Conservation (phyloP, 345 rosid species). For the Rubroshorea leprosula region DNA sequence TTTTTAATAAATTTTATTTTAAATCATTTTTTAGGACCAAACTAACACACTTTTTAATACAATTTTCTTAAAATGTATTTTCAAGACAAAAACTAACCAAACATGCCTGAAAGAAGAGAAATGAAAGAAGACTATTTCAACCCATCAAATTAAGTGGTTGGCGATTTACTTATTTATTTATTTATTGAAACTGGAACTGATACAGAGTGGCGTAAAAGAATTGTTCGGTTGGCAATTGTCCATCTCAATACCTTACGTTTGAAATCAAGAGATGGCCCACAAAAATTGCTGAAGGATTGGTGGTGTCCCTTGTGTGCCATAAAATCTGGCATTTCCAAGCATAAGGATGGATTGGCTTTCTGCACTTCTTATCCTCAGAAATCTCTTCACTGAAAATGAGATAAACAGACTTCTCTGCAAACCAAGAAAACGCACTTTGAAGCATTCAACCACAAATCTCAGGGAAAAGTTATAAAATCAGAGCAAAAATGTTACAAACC, state of each 20-base stretch:
- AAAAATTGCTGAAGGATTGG: neutral
- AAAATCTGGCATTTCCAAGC: neutral
- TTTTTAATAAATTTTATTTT: too few species aligned
- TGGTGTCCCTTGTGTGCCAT: neutral
- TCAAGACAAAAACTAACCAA: too few species aligned
- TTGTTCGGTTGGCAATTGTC: too few species aligned
- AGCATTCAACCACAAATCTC: neutral
- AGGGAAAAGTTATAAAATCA: neutral
- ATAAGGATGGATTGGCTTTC: neutral
- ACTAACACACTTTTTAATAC: too few species aligned
- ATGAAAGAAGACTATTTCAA: too few species aligned
- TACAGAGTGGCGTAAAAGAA: too few species aligned
- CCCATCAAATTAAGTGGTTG: too few species aligned
- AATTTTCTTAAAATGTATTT: too few species aligned
- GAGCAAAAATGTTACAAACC: slow-evolving; percentile 34
- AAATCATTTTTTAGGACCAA: too few species aligned
- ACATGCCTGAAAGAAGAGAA: too few species aligned
- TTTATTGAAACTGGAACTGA: too few species aligned
- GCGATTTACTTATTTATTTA: too few species aligned
- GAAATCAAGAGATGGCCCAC: slow-evolving; percentile 1
- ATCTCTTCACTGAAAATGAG: neutral
- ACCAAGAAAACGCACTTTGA: neutral
- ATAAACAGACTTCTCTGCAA: neutral
- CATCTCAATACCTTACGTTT: neutral
- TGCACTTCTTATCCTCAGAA: slow-evolving; percentile 8